Base-by-base conservation (phyloP, 176 grass and related monocot species). In the Aegilops sharonensis region DNA sequence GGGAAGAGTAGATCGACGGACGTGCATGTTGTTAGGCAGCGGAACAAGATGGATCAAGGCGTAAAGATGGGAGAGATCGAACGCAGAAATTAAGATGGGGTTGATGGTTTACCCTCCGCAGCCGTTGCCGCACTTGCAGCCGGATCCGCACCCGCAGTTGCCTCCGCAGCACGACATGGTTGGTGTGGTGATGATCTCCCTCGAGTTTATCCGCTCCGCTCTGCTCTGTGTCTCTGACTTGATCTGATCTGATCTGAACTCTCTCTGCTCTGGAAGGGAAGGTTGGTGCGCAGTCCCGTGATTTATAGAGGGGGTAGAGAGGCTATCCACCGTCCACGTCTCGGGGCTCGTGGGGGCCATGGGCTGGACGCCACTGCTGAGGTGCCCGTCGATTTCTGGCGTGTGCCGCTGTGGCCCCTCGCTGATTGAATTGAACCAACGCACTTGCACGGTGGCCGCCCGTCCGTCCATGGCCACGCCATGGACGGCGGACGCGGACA, bases 91-190 rank as follows among this genome's bases (percentile, higher is more conserved):
- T 0, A 52, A 4, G 13, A 50, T 14, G 47, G 47, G 2, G 47
- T 5, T 2, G 47, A 35, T 3, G 3, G 1, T 1, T 35, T 85
- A 97, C 93, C 96, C 96, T 87, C 79, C 84, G 72, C 96, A 98
- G 40, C 93, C 91, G 60, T 1, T 90, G 88, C 96, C 93, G 74
- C 96, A 98, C 47, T 89, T 79, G 93, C 92, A 98, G 75, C 60
- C 42, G 32, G 88, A 78, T 18, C 96, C 93, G 78, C 96, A 98
- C 5, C 96, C 96, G 81, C 92, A 98, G 77, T 94, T 98, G n/a
- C 92, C 93, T 72, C 88, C 94, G 57, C 97, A 99, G 94, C 97
- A 99, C 84, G 93, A 94, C 96, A 94, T 98, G 34, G 43, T 47
- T 13, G 40, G 23, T 72, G 11, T 13, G 40, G 23, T 72, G 11